Percentiles rank a stretch among this genome's conserved stretches.
phyloP scores from a whole-genome alignment of 208 protist species.

The Phytomonas sp. region DNA sequence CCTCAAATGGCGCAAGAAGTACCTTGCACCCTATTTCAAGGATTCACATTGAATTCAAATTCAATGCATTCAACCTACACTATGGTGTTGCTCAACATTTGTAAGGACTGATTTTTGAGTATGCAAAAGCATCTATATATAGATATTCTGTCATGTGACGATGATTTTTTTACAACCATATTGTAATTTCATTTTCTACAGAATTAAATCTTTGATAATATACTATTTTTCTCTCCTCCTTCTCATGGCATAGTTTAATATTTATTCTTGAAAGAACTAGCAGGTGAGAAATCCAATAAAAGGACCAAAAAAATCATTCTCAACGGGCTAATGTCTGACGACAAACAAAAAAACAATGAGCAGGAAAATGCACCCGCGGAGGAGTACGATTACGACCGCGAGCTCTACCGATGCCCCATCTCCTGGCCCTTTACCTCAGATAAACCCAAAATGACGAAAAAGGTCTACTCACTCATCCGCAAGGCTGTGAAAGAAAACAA shows the following conservation, averaged over 20 bases:
- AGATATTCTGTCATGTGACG: too few species aligned
- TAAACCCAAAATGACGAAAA: constrained; percentile 93
- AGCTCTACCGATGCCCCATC: constrained; percentile 90
- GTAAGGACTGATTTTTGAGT: not conserved
- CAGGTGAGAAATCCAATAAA: not conserved
- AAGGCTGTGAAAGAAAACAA: constrained; percentile 86
- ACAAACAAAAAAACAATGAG: constrained; percentile 27
- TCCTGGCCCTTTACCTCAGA: constrained; percentile 83
- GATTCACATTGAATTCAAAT: not conserved
- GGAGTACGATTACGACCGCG: constrained; percentile 89
- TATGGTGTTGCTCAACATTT: not conserved
- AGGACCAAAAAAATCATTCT: not conserved
- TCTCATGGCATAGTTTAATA: not conserved
- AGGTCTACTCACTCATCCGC: constrained; percentile 91
- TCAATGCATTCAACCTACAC: not conserved
- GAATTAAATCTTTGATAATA: not conserved
- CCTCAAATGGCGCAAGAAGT: not conserved
- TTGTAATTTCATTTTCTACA: not conserved
- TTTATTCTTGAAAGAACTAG: constrained; percentile 1
- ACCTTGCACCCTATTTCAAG: not conserved
- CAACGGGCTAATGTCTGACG: constrained; percentile 33
- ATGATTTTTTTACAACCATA: not conserved
- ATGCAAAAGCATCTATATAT: not conserved
- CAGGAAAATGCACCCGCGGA: constrained; percentile 19
- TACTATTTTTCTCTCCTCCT: not conserved